These are phyloP conservation scores for Tolypocladium pustulatum DNA, from an alignment of 2,329 filamentous ascomycete genomes.

Conservation along the genomic window DNA sequence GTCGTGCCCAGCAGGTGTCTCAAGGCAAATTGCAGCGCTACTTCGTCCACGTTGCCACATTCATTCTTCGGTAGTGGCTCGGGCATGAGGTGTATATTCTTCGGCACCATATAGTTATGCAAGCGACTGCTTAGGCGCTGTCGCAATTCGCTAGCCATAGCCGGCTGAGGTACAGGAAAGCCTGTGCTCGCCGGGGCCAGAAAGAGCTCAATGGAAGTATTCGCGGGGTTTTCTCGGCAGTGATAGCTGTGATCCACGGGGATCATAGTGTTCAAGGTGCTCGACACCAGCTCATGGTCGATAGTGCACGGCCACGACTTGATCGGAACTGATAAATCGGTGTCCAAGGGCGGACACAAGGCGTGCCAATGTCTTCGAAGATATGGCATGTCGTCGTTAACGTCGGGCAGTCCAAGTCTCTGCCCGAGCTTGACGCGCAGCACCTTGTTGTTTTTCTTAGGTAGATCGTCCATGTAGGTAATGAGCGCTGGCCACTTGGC, in stretches of 20 bases:
- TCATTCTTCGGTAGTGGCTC: constrained; percentile 21
- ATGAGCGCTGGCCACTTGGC: constrained; percentile 42
- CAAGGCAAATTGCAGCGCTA: constrained; percentile 21
- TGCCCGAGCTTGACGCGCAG: constrained; percentile 41
- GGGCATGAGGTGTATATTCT: constrained; percentile 20
- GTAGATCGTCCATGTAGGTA: constrained; percentile 43
- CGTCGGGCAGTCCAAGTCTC: constrained; percentile 30
- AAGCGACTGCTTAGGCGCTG: constrained; percentile 5
- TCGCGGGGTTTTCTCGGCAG: constrained; percentile 1
- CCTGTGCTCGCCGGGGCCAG: constrained; percentile 9
- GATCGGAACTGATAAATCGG: constrained; percentile 31
- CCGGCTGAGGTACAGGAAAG: neutral
- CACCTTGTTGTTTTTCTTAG: constrained; percentile 48
- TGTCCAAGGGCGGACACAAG: constrained; percentile 35
- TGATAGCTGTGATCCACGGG: constrained; percentile 9
- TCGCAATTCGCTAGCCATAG: constrained; percentile 7
- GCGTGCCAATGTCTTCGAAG: constrained; percentile 38
- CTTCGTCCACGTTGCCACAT: constrained; percentile 21
- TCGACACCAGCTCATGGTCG: constrained; percentile 15
- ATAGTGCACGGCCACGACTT: constrained; percentile 20
- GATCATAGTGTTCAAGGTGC: constrained; percentile 10
- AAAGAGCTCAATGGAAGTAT: constrained; percentile 9
- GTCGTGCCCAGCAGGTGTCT: constrained; percentile 12
- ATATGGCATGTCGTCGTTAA: constrained; percentile 33
- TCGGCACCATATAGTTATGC: constrained; percentile 28